Evolutionary conservation across 192 early-diverging fungal genomes (phyloP), one percentile per base, ranked within the genome.

Genomic region (Phycomyces nitens): DNA sequence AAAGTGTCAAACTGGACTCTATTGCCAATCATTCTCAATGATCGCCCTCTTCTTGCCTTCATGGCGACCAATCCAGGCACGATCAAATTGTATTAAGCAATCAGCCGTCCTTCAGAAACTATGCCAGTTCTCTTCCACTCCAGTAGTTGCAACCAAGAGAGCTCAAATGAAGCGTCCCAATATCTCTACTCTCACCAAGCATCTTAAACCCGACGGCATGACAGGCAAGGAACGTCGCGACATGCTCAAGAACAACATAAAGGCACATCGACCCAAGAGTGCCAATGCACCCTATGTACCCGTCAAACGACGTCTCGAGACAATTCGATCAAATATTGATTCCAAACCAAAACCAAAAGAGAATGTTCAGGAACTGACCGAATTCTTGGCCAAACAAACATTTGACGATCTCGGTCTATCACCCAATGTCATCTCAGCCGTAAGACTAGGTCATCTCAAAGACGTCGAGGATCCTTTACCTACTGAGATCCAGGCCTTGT

Each of bases 401-500:
- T 93, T 93, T 69, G 82, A 85, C 38, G 77, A 64, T 10, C 74
- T 97, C 66, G 86, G 85, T 12, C 61, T 97, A 34, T 74, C 69
- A 23, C 68, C 71, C 1, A 75, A 84, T 18, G 78, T 92, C 0
- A 71, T 84, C 1, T 60, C 74, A 4, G 84, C 87, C 0, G 64
- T 85, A 9, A 54, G 54, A 50, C 14, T 64, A 73, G 43, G 70
- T 26, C 3, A 59, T 16, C 40, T 66, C 0, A 61, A 56, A 38
- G 47, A 71, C 27, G 64, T 83, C 0, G 69, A 68, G 1, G 70
- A 76, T 18, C 60, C 76, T 23, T 71, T 72, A 44, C 92, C 93
- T 14, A 94, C 93, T 3, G 84, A 88, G 61, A 89, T 95, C 49
- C 95, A 97, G 73, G 88, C 89, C 0, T 73, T 93, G 44, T 83